Percentiles rank a stretch among this genome's conserved stretches.
phyloP scores from a whole-genome alignment of 805 yeast genomes.

The Ogataea saltuana region DNA sequence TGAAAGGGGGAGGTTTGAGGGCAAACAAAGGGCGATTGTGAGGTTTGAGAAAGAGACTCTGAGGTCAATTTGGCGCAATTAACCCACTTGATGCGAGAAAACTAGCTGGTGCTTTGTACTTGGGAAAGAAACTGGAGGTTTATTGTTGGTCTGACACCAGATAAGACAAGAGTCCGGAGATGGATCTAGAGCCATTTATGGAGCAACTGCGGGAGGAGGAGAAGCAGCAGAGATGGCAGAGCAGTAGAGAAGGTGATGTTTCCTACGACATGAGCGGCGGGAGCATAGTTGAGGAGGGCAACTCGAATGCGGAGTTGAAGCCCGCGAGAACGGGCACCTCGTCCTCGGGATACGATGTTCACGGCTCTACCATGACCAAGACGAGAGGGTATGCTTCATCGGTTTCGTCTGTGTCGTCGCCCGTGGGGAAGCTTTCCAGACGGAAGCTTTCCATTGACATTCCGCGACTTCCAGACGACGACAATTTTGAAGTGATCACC shows the following conservation, averaged over 20 bases:
- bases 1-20: too few relatives aligned
- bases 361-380: not conserved
- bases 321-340: not conserved
- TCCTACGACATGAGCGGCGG: not conserved
- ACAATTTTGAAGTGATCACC: constrained; percentile 24
- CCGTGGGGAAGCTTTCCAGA: constrained; percentile 2
- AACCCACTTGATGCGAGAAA: too few relatives aligned
- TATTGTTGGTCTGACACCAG: too few relatives aligned
- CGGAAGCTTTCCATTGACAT: constrained; percentile 24
- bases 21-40: too few relatives aligned
- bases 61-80: too few relatives aligned
- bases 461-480: constrained; percentile 32
- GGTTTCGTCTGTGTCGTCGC: not conserved
- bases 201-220: constrained; percentile 8
- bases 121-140: too few relatives aligned
- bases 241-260: not conserved
- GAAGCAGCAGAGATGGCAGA: not conserved
- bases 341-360: constrained; percentile 1
- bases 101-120: too few relatives aligned
- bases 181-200: constrained; percentile 11
- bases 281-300: not conserved
- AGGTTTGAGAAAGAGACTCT: too few relatives aligned
- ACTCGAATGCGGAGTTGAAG: not conserved
- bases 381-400: not conserved
- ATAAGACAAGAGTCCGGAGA: not conserved